phyloP scores from a whole-genome alignment of 495 filamentous ascomycete species.

The Aspergillus sparsus region DNA sequence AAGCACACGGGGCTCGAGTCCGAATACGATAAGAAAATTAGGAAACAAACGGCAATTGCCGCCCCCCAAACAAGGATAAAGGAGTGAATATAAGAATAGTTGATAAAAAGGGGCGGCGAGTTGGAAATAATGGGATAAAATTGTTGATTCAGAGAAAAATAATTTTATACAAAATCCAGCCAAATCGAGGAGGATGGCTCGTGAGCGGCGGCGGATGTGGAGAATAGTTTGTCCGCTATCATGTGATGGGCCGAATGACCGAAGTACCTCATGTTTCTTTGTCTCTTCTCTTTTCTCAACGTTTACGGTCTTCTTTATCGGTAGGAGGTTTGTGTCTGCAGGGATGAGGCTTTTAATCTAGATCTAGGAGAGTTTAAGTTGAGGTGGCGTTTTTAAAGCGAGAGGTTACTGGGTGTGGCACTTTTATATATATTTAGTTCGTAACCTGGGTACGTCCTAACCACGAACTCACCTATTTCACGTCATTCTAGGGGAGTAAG shows the following conservation, averaged over 20 bases:
- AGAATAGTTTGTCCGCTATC: conserved; percentile 1
- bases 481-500: no score
- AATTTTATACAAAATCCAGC: conserved; percentile 17
- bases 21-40: no score
- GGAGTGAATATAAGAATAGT: background rate
- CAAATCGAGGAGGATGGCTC: background rate
- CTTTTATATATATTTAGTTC: no score
- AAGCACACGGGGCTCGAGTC: no score
- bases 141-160: background rate
- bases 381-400: no score
- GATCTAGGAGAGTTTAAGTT: no score
- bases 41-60: background rate
- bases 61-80: background rate
- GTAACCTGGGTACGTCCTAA: no score
- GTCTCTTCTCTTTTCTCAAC: background rate
- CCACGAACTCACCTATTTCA: no score
- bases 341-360: no score
- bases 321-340: no score
- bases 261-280: background rate
- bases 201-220: background rate
- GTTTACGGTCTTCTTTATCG: background rate
- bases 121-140: background rate
- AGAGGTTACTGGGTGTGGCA: no score
- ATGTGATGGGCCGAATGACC: conserved; percentile 6
- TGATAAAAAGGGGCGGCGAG: conserved; percentile 3